phyloP scores from a whole-genome alignment of 441 rosid genomes.

The Adansonia grandidieri region DNA sequence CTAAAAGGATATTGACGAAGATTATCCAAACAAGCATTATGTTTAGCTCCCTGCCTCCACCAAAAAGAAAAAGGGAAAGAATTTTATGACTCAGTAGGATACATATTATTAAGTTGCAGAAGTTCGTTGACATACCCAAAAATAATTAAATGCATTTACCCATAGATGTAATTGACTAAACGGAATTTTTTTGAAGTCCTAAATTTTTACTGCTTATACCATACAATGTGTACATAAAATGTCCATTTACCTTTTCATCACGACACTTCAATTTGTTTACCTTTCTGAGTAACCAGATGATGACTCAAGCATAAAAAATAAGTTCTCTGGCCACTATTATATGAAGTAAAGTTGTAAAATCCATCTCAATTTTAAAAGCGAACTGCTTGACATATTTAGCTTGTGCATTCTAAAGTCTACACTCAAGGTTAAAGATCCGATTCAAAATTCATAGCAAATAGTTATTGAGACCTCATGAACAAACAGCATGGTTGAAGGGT shows the following conservation, averaged over 20 bases:
- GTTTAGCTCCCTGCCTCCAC: not conserved
- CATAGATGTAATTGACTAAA: not conserved
- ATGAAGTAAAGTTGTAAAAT: not conserved
- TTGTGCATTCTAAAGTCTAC: not conserved
- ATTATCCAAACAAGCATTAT: not conserved
- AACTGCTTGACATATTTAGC: not conserved
- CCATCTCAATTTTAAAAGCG: not conserved
- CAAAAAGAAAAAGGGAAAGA: not conserved
- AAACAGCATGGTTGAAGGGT: not conserved
- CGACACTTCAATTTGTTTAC: not conserved
- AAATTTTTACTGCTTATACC: not conserved
- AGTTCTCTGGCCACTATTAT: not conserved
- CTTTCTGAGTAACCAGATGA: not conserved
- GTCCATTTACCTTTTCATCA: not conserved
- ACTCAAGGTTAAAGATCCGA: not conserved
- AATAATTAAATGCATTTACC: not conserved
- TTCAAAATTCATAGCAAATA: not conserved
- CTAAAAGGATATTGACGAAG: not conserved
- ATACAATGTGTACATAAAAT: not conserved
- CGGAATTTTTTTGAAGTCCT: not conserved
- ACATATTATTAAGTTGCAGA: not conserved
- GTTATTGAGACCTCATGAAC: slow-evolving; percentile 6
- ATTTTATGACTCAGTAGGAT: not conserved
- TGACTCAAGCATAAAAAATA: not conserved
- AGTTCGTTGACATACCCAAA: not conserved